These are phyloP conservation scores for Bassia scoparia DNA, from an alignment of 148 eudicot species.

Conservation along the genomic window DNA sequence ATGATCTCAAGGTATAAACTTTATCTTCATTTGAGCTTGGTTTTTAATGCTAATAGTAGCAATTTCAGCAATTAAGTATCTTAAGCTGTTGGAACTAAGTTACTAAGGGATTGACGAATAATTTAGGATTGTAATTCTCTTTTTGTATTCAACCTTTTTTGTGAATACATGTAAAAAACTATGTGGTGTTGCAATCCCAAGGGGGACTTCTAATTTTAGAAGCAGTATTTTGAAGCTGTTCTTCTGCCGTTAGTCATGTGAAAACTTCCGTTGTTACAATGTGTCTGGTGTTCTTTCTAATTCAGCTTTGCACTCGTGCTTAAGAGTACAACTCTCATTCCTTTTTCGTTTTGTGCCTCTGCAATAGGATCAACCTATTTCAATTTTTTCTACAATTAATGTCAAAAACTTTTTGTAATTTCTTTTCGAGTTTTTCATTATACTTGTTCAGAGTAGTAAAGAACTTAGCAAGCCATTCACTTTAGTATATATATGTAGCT, in stretches of 20 bases:
- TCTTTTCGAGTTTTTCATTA: background rate
- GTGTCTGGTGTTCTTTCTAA: background rate
- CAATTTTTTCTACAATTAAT: too few species aligned
- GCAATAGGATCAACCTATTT: background rate
- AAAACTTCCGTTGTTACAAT: background rate
- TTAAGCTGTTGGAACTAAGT: background rate
- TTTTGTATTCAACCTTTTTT: background rate
- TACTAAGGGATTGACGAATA: background rate
- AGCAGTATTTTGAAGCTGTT: background rate
- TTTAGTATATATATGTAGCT: background rate
- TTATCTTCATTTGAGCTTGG: background rate
- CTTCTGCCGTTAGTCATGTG: background rate
- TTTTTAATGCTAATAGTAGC: background rate
- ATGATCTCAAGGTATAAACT: slow-evolving; percentile 82
- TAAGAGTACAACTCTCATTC: background rate
- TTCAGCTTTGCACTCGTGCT: background rate
- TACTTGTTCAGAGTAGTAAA: background rate
- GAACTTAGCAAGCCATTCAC: background rate
- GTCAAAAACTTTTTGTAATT: too few species aligned
- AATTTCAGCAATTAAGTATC: background rate
- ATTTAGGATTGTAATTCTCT: background rate
- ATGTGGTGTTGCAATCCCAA: background rate
- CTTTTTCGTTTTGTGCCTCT: background rate
- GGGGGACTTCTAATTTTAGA: background rate
- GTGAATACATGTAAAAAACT: background rate